These are phyloP conservation scores for Phlebopus sp. DNA, from an alignment of 1,284 basidiomycete species.

Conservation along the genomic window DNA sequence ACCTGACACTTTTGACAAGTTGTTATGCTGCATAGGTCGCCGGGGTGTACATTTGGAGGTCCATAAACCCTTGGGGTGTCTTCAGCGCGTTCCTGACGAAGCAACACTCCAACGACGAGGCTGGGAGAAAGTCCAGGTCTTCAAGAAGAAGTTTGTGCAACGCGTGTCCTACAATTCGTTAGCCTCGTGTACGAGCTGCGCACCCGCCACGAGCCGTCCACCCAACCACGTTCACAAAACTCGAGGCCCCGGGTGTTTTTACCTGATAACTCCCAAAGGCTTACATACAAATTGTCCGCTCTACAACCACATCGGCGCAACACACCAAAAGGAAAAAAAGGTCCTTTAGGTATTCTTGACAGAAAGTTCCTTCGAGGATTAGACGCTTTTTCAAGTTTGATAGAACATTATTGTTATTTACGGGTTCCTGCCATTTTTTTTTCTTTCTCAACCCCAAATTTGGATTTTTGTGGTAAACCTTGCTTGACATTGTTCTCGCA, in stretches of 20 bases:
- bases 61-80: too few relatives aligned
- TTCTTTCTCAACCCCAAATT: constrained; percentile 2
- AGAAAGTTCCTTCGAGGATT: not conserved
- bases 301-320: constrained; percentile 3
- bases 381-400: too few relatives aligned
- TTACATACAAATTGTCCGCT: not conserved
- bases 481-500: constrained; percentile 12
- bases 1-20: too few relatives aligned
- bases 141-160: not conserved
- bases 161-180: not conserved
- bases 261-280: constrained; percentile 2
- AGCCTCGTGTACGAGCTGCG: not conserved
- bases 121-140: not conserved
- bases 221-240: not conserved
- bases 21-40: too few relatives aligned
- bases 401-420: not conserved
- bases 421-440: not conserved
- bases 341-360: not conserved
- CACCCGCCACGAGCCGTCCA: not conserved
- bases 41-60: too few relatives aligned
- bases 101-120: not conserved
- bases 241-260: not conserved
- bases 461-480: constrained; percentile 7
- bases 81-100: too few relatives aligned
- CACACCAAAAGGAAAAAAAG: constrained; percentile 4